phyloP scores from a whole-genome alignment of 371 early-diverging fungal species.

The Zychaea mexicana region DNA sequence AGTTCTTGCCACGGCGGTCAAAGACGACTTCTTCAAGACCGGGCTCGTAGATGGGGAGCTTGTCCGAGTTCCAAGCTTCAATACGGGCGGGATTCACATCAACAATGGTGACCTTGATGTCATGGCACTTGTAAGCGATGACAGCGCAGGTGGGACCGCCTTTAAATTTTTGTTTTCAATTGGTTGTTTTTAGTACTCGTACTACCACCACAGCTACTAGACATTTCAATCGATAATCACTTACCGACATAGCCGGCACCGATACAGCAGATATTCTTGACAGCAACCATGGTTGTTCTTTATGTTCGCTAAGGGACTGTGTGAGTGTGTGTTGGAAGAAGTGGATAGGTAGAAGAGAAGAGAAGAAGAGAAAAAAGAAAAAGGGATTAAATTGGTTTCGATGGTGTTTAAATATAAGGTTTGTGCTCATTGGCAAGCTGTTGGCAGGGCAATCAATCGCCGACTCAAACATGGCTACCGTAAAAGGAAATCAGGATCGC shows the following conservation, averaged over 20 bases:
- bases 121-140: conserved; percentile 88
- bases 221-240: conserved; percentile 13
- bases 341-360: conserved; percentile 8
- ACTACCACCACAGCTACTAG: not conserved
- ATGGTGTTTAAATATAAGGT: not conserved
- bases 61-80: conserved; percentile 87
- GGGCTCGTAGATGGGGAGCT: conserved; percentile 90
- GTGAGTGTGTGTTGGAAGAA: conserved; percentile 1
- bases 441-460: conserved; percentile 9
- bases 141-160: conserved; percentile 96
- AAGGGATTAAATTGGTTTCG: not conserved
- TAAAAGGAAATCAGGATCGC: conserved; percentile 13
- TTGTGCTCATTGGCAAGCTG: conserved; percentile 4
- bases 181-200: not conserved
- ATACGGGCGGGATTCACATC: conserved; percentile 80
- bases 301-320: not conserved
- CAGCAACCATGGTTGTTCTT: conserved; percentile 32
- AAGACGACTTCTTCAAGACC: conserved; percentile 86
- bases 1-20: conserved; percentile 73
- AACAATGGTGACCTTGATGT: conserved; percentile 88
- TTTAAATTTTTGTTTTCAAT: conserved; percentile 18
- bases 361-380: conserved; percentile 9
- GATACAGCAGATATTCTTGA: conserved; percentile 81
- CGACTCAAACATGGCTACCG: conserved; percentile 15
- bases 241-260: conserved; percentile 96